A percentile compares a stretch with the other conserved stretches of the same genome.
These are phyloP conservation scores for Penicillium sclerotigenum DNA, from an alignment of 2,329 filamentous ascomycete genomes.

Conservation along the genomic window DNA sequence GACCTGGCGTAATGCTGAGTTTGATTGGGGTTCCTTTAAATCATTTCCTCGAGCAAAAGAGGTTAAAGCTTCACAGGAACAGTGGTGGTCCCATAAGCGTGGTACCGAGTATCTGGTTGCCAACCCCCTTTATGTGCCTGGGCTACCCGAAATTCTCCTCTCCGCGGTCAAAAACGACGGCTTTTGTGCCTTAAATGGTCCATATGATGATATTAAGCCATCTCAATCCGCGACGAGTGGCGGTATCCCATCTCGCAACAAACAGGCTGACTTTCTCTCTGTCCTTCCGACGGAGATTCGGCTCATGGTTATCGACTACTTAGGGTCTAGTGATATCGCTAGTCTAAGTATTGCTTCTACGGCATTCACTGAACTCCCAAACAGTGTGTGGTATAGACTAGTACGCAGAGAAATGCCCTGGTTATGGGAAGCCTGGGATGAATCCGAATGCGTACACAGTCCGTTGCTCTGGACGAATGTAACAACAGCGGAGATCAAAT, in stretches of 20 bases:
- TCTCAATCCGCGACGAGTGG: not conserved
- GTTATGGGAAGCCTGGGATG: slow-evolving; percentile 17
- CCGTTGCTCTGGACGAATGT: slow-evolving; percentile 11
- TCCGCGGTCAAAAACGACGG: not conserved
- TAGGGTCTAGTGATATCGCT: slow-evolving; percentile 7
- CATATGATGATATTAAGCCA: not conserved
- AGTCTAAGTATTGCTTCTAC: slow-evolving; percentile 9
- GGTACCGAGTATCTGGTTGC: slow-evolving; percentile 14
- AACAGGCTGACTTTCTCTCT: not conserved
- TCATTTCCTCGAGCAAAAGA: slow-evolving; percentile 9
- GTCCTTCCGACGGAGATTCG: slow-evolving; percentile 7
- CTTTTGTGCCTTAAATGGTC: too few relatives aligned
- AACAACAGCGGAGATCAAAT: slow-evolving; percentile 3
- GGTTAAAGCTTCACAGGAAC: slow-evolving; percentile 1
- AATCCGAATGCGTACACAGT: slow-evolving; percentile 2
- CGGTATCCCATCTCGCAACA: not conserved
- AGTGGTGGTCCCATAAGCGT: slow-evolving; percentile 10
- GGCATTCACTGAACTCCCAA: slow-evolving; percentile 11
- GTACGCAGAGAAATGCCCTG: slow-evolving; percentile 19
- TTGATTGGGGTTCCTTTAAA: not conserved
- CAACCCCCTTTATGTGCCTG: slow-evolving; percentile 16
- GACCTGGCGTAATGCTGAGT: slow-evolving; percentile 17
- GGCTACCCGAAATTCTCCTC: slow-evolving; percentile 2
- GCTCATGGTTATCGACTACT: not conserved
- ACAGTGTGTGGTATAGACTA: slow-evolving; percentile 12